Base-by-base conservation (phyloP, 371 early-diverging fungal genomes). In the Mortierella sp. region DNA sequence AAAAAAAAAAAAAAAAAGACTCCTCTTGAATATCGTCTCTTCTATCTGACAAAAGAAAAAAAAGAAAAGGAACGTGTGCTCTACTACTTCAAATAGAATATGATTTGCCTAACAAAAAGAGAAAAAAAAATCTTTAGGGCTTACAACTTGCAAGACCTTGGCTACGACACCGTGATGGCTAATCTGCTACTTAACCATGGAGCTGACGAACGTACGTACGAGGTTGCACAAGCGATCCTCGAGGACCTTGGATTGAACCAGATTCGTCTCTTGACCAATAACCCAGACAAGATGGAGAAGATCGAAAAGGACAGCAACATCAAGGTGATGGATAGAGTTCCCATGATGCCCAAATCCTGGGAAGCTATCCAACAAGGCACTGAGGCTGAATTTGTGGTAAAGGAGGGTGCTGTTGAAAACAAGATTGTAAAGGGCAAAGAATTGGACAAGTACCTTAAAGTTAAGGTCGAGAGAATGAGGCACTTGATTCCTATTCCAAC, bases 91-190 rank as follows among this genome's bases (percentile, higher is more conserved):
- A 28, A 28, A 2, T 28, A 28, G 28, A 28, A 28, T 2, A 28
- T 28, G 28, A 28, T 41, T 41, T 41, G 43, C 5, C 47, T 41
- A 24, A 16, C 50, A 28, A 36, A 7, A 32, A 28, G 28, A 28
- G 2, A 28, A 28, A 28, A 28, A 28, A 28, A 33, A 62, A 21
- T 47, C 58, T 59, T 13, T 81, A 94, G 95, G 77, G 99, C 99
- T 8, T 98, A 98, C 80, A 98, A 98, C 79, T 86, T 98, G 50
- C 97, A 97, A 76, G 99, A 98, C 83, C 85, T 94, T 59, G 99
- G 99, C 22, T 94, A 96, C 76, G 98, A 98, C 77, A 98, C 99
- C 0, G 94, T 97, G 22, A 92, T 93, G 63, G 98, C 99, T 53
- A 98, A 98, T 79, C 75, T 97, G 4, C 71, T 95, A 58, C 87